Percentiles rank a stretch among this genome's conserved stretches.
Evolutionary conservation across 2,329 filamentous ascomycete species (phyloP).

Genomic region (Aspergillus amoenus): DNA sequence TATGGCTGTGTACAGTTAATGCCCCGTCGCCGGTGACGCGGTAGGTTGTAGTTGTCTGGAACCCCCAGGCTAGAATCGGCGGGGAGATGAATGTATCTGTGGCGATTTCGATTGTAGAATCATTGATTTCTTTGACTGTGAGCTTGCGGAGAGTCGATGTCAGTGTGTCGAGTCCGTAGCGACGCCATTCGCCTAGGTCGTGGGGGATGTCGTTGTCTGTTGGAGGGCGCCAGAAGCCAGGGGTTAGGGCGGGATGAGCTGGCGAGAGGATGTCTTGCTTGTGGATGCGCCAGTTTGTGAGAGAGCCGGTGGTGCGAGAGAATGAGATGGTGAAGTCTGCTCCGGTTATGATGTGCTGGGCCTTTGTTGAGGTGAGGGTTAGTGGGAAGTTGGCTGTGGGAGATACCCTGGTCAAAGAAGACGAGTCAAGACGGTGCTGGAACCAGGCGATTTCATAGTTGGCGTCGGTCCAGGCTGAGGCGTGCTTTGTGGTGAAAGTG

Average conservation of each 20-base stretch:
- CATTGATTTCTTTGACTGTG: not conserved
- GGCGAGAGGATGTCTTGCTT: not conserved
- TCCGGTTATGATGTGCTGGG: slow-evolving; percentile 4
- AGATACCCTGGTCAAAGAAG: not conserved
- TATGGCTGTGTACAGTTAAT: slow-evolving; percentile 8
- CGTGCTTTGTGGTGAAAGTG: slow-evolving; percentile 35
- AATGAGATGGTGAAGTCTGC: slow-evolving; percentile 9
- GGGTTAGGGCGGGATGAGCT: not conserved
- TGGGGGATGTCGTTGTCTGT: slow-evolving; percentile 32
- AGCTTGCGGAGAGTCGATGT: slow-evolving; percentile 10
- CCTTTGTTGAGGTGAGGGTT: not conserved
- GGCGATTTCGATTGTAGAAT: slow-evolving; percentile 9
- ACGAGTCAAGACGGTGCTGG: slow-evolving; percentile 10
- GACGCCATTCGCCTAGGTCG: slow-evolving; percentile 26
- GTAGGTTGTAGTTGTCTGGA: slow-evolving; percentile 16
- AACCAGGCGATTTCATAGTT: slow-evolving; percentile 13
- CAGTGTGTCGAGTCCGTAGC: slow-evolving; percentile 20
- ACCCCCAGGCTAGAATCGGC: slow-evolving; percentile 25
- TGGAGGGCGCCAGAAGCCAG: slow-evolving; percentile 33
- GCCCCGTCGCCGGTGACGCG: slow-evolving; percentile 13
- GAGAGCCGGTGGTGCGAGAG: slow-evolving; percentile 8
- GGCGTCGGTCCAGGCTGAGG: slow-evolving; percentile 58
- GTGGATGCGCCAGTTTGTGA: slow-evolving; percentile 1
- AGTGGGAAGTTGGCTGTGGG: not conserved
- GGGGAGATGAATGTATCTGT: slow-evolving; percentile 21